Evolutionary conservation across 208 protist genomes (phyloP).

Genomic region (Trypanosoma scelopori): DNA sequence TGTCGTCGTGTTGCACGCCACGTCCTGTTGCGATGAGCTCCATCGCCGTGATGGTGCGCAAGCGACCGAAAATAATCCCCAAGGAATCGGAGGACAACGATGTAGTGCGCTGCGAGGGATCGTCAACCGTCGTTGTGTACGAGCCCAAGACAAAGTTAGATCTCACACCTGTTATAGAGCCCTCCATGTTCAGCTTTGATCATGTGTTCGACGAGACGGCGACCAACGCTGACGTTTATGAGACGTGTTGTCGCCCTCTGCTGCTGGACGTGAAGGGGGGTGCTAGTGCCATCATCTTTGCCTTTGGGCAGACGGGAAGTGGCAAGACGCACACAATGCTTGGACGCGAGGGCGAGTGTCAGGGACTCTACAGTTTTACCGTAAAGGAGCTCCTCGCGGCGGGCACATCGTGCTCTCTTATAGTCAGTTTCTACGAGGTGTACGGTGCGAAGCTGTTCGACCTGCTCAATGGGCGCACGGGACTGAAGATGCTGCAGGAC

Average conservation of each 20-base stretch:
- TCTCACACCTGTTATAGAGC: constrained; percentile 92
- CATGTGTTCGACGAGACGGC: constrained; percentile 70
- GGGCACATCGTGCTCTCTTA: constrained; percentile 34
- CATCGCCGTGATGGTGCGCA: constrained; percentile 82
- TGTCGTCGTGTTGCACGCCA: background rate
- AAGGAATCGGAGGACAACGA: constrained; percentile 74
- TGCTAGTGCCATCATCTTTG: constrained; percentile 83
- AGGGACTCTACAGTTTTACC: constrained; percentile 92
- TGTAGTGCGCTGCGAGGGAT: constrained; percentile 61
- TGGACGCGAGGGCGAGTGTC: constrained; percentile 39
- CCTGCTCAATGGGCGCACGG: constrained; percentile 86
- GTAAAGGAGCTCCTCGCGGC: constrained; percentile 89
- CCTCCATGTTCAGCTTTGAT: constrained; percentile 74
- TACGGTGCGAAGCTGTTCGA: constrained; percentile 95
- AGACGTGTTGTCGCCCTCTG: constrained; percentile 61
- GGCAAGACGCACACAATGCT: constrained; percentile 94
- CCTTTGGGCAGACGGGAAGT: constrained; percentile 96
- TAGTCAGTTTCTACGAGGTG: constrained; percentile 94
- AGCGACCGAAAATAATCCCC: constrained; percentile 60
- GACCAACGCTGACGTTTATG: constrained; percentile 68
- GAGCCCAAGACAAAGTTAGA: constrained; percentile 91
- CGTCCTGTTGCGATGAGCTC: constrained; percentile 16
- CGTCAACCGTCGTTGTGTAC: constrained; percentile 55
- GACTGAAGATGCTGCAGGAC: constrained; percentile 92
- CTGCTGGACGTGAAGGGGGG: constrained; percentile 63